Evolutionary conservation across 768 basidiomycete species (phyloP).

Genomic region (Dioszegia hungarica): DNA sequence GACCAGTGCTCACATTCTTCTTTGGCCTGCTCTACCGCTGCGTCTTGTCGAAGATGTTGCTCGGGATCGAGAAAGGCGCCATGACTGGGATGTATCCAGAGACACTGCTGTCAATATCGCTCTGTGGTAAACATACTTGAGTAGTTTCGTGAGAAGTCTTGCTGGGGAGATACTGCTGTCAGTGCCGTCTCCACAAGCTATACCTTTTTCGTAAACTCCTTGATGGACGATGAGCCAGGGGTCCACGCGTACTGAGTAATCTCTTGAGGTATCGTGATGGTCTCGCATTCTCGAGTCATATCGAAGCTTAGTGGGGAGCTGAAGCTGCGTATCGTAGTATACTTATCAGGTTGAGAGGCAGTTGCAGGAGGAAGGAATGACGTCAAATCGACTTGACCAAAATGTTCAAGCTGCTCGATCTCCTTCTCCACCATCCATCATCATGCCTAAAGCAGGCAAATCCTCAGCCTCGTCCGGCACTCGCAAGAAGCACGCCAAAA

Average conservation of each 20-base stretch:
- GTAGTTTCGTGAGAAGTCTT: not conserved
- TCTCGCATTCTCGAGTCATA: too few species aligned
- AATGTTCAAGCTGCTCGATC: not conserved
- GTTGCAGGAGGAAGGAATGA: not conserved
- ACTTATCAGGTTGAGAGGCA: not conserved
- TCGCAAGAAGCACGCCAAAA: constrained; percentile 87
- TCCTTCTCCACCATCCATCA: not conserved
- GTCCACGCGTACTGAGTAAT: constrained; percentile 11
- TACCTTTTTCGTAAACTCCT: constrained; percentile 16
- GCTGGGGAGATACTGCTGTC: not conserved
- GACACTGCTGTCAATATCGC: constrained; percentile 11
- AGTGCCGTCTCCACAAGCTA: not conserved
- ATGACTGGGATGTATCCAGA: constrained; percentile 16
- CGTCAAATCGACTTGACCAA: too few species aligned
- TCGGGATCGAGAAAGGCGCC: constrained; percentile 17
- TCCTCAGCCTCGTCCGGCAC: constrained; percentile 80
- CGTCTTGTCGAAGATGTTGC: not conserved
- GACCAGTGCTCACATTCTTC: constrained; percentile 3
- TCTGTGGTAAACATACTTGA: constrained; percentile 4
- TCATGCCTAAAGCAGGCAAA: constrained; percentile 52
- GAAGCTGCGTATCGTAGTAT: too few species aligned
- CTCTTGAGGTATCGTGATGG: not conserved
- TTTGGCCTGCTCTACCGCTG: constrained; percentile 8
- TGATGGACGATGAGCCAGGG: constrained; percentile 6
- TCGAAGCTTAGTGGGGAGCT: too few species aligned